Evolutionary conservation across 1,284 basidiomycete species (phyloP).

Genomic region (Apiotrichum laibachii): DNA sequence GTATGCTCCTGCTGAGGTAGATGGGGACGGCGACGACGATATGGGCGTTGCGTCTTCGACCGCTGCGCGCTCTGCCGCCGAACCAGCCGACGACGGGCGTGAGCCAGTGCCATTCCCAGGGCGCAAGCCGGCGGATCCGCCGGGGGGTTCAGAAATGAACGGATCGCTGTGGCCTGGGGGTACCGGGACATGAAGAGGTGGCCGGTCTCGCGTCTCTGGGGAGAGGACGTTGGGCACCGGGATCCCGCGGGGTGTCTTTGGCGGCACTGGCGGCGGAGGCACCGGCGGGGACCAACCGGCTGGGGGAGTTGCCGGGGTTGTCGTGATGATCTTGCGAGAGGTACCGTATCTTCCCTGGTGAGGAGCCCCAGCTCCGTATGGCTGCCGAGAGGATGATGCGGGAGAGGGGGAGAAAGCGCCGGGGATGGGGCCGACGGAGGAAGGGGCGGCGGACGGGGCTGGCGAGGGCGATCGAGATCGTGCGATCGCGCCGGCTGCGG

Average conservation of each 20-base stretch:
- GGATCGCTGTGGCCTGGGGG: too few species aligned
- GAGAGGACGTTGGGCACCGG: too few species aligned
- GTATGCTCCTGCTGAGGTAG: neutral
- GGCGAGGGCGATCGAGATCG: neutral
- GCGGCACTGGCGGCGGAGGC: slow-evolving; percentile 6
- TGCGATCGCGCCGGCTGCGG: neutral
- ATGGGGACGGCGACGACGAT: neutral
- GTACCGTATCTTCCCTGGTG: too few species aligned
- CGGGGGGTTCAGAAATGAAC: neutral
- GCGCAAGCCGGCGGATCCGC: neutral
- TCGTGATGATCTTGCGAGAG: neutral
- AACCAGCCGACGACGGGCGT: neutral
- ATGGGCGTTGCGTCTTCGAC: neutral
- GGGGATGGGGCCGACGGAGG: neutral
- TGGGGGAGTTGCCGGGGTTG: neutral
- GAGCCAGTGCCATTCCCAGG: too few species aligned
- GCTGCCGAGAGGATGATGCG: neutral
- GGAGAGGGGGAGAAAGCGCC: neutral
- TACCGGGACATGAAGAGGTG: too few species aligned
- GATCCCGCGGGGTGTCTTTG: neutral
- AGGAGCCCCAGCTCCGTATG: neutral
- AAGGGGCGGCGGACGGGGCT: neutral
- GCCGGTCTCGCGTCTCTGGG: too few species aligned
- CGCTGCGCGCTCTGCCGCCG: neutral
- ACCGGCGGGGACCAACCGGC: neutral